These are phyloP conservation scores for Tulasnella sp. DNA, from an alignment of 768 basidiomycete genomes.

Conservation along the genomic window DNA sequence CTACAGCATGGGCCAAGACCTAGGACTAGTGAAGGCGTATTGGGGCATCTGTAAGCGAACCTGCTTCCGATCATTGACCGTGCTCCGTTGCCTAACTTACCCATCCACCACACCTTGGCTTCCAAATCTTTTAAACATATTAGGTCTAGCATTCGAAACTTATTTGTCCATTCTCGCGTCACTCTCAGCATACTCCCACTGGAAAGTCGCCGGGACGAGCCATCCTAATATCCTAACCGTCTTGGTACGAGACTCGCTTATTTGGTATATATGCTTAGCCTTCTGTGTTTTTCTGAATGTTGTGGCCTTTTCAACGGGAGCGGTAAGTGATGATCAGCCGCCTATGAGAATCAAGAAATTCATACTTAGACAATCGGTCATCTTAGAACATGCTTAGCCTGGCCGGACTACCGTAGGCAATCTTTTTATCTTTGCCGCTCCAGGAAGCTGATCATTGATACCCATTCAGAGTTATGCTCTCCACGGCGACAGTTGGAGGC, in stretches of 20 bases:
- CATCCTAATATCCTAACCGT: neutral
- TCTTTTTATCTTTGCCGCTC: neutral
- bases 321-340: neutral
- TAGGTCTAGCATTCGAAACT: neutral
- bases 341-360: neutral
- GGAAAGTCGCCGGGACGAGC: neutral
- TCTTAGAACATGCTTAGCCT: neutral
- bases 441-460: no score
- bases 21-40: neutral
- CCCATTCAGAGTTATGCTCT: no score
- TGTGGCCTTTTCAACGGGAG: neutral
- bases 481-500: conserved; percentile 13
- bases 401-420: neutral
- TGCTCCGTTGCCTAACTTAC: neutral
- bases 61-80: neutral
- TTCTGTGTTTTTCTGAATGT: neutral
- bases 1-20: neutral
- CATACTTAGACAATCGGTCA: neutral
- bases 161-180: neutral
- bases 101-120: neutral
- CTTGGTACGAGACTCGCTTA: neutral
- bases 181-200: neutral
- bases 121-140: neutral
- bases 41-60: neutral
- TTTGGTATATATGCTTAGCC: neutral